Evolutionary conservation across 148 eudicot species (phyloP).

Genomic region (Fagopyrum homotropicum): DNA sequence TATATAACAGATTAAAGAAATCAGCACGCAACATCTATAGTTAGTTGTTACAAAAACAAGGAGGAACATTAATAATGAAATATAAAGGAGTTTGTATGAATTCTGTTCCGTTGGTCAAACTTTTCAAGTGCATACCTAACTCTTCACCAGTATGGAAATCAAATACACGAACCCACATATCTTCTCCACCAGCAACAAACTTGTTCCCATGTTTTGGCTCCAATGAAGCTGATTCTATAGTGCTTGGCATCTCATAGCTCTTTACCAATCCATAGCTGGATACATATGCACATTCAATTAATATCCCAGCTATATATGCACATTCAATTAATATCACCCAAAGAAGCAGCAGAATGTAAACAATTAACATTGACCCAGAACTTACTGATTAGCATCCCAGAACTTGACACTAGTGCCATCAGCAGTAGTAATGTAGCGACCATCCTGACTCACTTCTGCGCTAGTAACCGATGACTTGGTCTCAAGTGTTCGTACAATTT

Average conservation of each 20-base stretch:
- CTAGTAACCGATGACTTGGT: conserved; percentile 80
- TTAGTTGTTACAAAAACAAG: no score
- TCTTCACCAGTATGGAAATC: conserved; percentile 89
- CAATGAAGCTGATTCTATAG: conserved; percentile 84
- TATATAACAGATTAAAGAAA: no score
- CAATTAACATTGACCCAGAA: background rate
- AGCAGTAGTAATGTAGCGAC: conserved; percentile 83
- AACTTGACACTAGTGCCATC: conserved; percentile 83
- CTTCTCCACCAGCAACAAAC: conserved; percentile 93
- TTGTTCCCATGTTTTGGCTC: conserved; percentile 87
- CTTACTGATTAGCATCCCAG: conserved; percentile 95
- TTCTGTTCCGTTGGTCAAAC: background rate
- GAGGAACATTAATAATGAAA: no score
- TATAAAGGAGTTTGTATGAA: no score
- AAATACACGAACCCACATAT: conserved; percentile 90
- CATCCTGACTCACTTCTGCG: conserved; percentile 93
- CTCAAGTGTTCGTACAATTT: conserved; percentile 72
- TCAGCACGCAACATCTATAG: no score
- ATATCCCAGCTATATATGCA: background rate
- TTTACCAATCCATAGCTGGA: conserved; percentile 84
- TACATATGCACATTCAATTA: background rate
- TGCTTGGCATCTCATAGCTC: conserved; percentile 81
- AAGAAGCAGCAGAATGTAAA: background rate
- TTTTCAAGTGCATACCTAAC: conserved; percentile 40
- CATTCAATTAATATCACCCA: background rate